phyloP scores from a whole-genome alignment of 2,329 filamentous ascomycete genomes.

The Aspergillus terreus region DNA sequence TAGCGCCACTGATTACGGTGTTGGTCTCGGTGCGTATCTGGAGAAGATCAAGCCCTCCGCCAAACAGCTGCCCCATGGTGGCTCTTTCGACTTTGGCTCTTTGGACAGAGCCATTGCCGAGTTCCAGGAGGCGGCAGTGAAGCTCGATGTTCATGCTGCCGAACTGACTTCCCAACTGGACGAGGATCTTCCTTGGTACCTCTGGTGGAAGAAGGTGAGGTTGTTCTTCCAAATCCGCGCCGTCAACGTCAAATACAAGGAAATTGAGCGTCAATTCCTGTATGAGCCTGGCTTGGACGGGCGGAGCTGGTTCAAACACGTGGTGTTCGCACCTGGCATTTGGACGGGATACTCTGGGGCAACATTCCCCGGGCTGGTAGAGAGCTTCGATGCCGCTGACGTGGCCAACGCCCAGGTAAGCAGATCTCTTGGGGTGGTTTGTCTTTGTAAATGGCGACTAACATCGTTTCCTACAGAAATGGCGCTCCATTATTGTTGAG shows the following conservation, averaged over 20 bases:
- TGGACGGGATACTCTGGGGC: slow-evolving; percentile 88
- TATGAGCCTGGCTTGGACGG: slow-evolving; percentile 73
- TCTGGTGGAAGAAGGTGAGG: slow-evolving; percentile 64
- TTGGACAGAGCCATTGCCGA: slow-evolving; percentile 49
- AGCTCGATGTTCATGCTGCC: slow-evolving; percentile 52
- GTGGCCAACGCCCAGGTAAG: slow-evolving; percentile 50
- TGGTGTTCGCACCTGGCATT: slow-evolving; percentile 84
- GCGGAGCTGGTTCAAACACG: slow-evolving; percentile 87
- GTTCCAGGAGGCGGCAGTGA: slow-evolving; percentile 46
- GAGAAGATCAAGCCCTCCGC: slow-evolving; percentile 26
- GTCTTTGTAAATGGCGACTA: not conserved
- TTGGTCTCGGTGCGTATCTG: slow-evolving; percentile 48
- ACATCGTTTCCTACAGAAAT: slow-evolving; percentile 31
- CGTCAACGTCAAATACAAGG: slow-evolving; percentile 79
- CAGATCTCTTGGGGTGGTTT: slow-evolving; percentile 15
- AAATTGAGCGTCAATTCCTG: slow-evolving; percentile 75
- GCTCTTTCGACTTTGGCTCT: slow-evolving; percentile 39
- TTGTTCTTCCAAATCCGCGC: slow-evolving; percentile 61
- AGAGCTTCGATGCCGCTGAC: slow-evolving; percentile 55
- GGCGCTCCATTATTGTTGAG: slow-evolving; percentile 36
- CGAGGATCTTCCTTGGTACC: slow-evolving; percentile 70
- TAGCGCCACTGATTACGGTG: slow-evolving; percentile 62
- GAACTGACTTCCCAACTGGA: slow-evolving; percentile 47
- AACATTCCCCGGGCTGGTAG: slow-evolving; percentile 62
- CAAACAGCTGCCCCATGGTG: slow-evolving; percentile 19